Evolutionary conservation across 2,329 filamentous ascomycete genomes (phyloP), one percentile per base, ranked within the genome.

Genomic region (Penicillium sp.): DNA sequence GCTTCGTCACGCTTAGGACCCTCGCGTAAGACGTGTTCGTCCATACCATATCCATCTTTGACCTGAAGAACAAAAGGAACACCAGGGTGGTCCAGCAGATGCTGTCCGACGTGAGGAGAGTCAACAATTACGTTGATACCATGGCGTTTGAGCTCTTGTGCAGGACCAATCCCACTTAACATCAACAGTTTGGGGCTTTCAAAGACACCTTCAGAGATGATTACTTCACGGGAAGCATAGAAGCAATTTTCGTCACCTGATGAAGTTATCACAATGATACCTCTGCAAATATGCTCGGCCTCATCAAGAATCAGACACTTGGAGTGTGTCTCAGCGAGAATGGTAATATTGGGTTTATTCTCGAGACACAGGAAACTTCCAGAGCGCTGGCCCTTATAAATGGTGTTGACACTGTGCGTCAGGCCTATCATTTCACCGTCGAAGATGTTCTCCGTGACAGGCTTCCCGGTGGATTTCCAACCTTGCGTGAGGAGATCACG

Each of bases 351-450:
- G 81, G 72, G 68, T 68, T 84, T 82, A 43, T 74, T 74, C 49
- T 76, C 70, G 19, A 85, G 64, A 56, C 76, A 83, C 0, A 79
- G 64, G 57, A 73, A 80, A 58, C 77, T 79, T 4, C 73, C 76
- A 2, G 78, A 80, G 14, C 82, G 77, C 46, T 72, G 69, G 8
- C 82, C 82, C 7, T 80, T 73, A 69, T 85, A 82, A 61, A 84
- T 83, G 34, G 76, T 78, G 64, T 81, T 78, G 52, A 80, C 70
- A 57, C 78, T 79, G 36, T 82, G 75, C 38, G 73, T 74, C 47
- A 86, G 79, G 0, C 79, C 83, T 4, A 82, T 76, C 23, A 86
- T 55, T 47, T 77, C 72, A 4, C 79, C 2, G 73, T 78, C 7
- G 80, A 52, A 82, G 35, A 85, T 78, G 49, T 84, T 76, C 6